These are phyloP conservation scores for Coccomyxa sp. DNA, from an alignment of 139 green algal genomes.

Conservation along the genomic window DNA sequence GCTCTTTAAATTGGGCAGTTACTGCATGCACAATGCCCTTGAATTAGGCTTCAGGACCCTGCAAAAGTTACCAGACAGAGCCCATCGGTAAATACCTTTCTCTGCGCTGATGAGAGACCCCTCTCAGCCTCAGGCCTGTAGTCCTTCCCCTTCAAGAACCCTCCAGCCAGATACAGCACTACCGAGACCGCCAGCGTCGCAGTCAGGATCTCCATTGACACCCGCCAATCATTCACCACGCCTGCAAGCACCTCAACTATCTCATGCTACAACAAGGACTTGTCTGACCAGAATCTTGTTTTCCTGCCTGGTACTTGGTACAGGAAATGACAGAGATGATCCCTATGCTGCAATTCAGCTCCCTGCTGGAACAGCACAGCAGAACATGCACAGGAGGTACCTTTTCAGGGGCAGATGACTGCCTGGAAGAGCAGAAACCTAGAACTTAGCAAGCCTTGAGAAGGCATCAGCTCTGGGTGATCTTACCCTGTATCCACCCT, in stretches of 20 bases:
- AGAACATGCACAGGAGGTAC: neutral
- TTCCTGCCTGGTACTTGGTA: neutral
- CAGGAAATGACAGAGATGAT: neutral
- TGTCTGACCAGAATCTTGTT: neutral
- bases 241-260: neutral
- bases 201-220: conserved; percentile 12
- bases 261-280: neutral
- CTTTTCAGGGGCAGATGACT: neutral
- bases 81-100: too few species aligned
- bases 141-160: conserved; percentile 5
- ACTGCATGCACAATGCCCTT: too few species aligned
- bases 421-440: conserved; percentile 14
- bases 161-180: conserved; percentile 3
- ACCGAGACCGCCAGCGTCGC: neutral
- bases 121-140: conserved; percentile 9
- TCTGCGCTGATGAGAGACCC: too few species aligned
- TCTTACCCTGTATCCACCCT: conserved; percentile 62
- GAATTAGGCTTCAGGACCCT: too few species aligned
- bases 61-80: too few species aligned
- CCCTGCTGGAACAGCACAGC: neutral
- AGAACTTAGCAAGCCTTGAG: neutral
- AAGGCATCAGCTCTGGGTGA: neutral
- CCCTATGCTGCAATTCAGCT: neutral
- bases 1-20: too few species aligned
- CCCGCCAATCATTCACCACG: conserved; percentile 5